phyloP scores from a whole-genome alignment of 306 rosid genomes.

The Echinosophora koreensis region DNA sequence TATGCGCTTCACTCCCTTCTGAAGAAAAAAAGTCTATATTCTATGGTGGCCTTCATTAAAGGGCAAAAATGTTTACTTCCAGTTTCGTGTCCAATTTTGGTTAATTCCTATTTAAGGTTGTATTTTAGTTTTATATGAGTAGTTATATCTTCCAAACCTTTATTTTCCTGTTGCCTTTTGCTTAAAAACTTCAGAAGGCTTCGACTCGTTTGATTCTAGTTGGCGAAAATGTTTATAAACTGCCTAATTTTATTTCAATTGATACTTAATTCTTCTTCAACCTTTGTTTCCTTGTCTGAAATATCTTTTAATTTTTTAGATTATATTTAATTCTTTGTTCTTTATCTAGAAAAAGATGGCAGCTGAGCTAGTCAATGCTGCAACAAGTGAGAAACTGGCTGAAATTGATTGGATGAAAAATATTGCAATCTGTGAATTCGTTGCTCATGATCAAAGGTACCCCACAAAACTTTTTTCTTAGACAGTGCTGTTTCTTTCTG shows the following conservation, averaged over 20 bases:
- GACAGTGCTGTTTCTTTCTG: conserved; percentile 29
- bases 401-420: conserved; percentile 86
- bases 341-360: conserved; percentile 63
- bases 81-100: background rate
- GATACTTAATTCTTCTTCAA: background rate
- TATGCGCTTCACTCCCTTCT: background rate
- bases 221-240: background rate
- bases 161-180: background rate
- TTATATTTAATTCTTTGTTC: conserved; percentile 28
- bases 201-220: background rate
- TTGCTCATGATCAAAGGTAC: conserved; percentile 81
- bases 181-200: background rate
- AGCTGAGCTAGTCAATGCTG: conserved; percentile 76
- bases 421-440: conserved; percentile 85
- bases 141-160: background rate
- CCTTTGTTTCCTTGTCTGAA: conserved; percentile 21
- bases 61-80: conserved; percentile 1
- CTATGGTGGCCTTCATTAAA: background rate
- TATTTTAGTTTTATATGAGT: background rate
- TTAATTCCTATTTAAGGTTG: background rate
- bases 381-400: conserved; percentile 81
- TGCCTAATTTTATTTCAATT: background rate
- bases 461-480: background rate
- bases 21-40: background rate
- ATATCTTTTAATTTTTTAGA: background rate